Percentiles rank a stretch among this genome's conserved stretches.
Evolutionary conservation across 2,329 filamentous ascomycete species (phyloP).

Genomic region (Arthrinium puccinioides): DNA sequence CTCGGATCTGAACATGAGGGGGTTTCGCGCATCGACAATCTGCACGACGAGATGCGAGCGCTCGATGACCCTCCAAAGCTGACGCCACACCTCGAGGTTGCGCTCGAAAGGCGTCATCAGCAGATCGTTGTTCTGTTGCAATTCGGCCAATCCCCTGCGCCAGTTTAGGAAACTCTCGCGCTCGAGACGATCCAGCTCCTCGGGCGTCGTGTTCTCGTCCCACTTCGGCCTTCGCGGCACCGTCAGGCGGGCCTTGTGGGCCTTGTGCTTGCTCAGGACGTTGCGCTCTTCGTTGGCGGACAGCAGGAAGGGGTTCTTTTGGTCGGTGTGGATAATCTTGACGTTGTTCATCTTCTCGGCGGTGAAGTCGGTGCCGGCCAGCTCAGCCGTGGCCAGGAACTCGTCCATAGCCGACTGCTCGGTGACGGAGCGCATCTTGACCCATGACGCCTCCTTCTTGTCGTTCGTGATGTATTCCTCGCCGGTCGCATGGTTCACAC

Average conservation of each 20-base stretch:
- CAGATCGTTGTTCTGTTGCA: constrained; percentile 89
- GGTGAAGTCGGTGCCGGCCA: constrained; percentile 97
- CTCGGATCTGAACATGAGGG: constrained; percentile 86
- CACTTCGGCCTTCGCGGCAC: constrained; percentile 86
- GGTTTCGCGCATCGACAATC: constrained; percentile 96
- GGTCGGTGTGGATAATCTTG: constrained; percentile 95
- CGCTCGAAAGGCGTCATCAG: constrained; percentile 97
- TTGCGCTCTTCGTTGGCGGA: constrained; percentile 77
- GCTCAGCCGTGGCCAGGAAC: constrained; percentile 88
- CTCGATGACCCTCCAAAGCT: constrained; percentile 97
- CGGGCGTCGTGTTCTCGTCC: constrained; percentile 77
- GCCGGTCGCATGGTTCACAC: constrained; percentile 72
- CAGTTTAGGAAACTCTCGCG: constrained; percentile 77
- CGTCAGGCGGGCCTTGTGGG: constrained; percentile 72
- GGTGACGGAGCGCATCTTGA: constrained; percentile 98
- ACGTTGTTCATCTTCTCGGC: constrained; percentile 99
- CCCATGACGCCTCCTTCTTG: constrained; percentile 86
- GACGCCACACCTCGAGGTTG: constrained; percentile 95
- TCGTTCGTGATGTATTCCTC: constrained; percentile 91
- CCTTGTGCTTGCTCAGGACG: constrained; percentile 71
- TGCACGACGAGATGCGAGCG: constrained; percentile 92
- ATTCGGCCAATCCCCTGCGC: constrained; percentile 82
- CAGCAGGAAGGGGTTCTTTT: constrained; percentile 90
- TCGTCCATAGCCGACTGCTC: constrained; percentile 96
- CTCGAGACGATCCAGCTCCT: constrained; percentile 74